Evolutionary conservation across 2,329 filamentous ascomycete genomes (phyloP).

Genomic region (Penicillium janthinellum): DNA sequence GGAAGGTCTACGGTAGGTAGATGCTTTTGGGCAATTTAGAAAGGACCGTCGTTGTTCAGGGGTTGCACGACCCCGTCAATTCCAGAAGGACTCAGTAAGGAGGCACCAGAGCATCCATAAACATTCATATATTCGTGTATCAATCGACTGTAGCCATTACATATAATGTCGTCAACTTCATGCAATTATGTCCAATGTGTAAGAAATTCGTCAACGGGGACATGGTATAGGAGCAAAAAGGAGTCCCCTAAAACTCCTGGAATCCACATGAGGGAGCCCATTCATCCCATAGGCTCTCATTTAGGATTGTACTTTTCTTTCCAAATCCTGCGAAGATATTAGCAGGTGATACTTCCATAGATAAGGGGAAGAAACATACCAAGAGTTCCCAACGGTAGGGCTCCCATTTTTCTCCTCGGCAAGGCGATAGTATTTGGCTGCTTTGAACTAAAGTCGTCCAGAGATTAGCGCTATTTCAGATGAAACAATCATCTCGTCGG

Average conservation of each 20-base stretch:
- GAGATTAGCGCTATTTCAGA: slow-evolving; percentile 7
- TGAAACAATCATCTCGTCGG: neutral
- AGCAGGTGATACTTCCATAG: neutral
- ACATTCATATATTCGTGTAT: neutral
- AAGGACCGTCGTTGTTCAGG: too few species aligned
- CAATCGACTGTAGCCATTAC: neutral
- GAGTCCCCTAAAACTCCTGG: neutral
- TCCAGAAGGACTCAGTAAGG: neutral
- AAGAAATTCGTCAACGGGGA: neutral
- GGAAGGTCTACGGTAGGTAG: too few species aligned
- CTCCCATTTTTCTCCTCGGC: slow-evolving; percentile 84
- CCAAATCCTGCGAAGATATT: slow-evolving; percentile 73
- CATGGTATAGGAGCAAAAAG: neutral
- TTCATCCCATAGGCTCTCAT: neutral
- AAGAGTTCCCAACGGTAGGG: slow-evolving; percentile 91
- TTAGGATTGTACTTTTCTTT: slow-evolving; percentile 85
- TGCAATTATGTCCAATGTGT: neutral
- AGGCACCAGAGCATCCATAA: neutral
- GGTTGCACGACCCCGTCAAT: neutral
- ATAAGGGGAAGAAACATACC: slow-evolving; percentile 62
- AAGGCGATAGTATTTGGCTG: slow-evolving; percentile 88
- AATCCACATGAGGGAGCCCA: neutral
- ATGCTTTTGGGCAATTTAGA: too few species aligned
- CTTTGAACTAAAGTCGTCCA: slow-evolving; percentile 43
- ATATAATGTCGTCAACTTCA: neutral